Evolutionary conservation across 345 rosid genomes (phyloP).

Genomic region (Euphorbia lathyris): DNA sequence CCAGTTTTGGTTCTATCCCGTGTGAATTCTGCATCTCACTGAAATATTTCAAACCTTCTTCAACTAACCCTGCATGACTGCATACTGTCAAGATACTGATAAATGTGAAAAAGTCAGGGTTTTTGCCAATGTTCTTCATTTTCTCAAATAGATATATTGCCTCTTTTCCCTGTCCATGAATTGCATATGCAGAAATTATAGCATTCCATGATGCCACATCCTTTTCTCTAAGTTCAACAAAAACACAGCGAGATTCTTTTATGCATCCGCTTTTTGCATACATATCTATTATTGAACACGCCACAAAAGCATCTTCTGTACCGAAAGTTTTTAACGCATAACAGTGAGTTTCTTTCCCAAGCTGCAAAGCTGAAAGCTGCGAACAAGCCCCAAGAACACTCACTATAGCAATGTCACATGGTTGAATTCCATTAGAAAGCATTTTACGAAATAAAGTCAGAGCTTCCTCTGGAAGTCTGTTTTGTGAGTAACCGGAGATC

Average conservation of each 20-base stretch:
- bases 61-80: constrained; percentile 50
- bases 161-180: constrained; percentile 21
- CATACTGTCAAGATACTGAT: constrained; percentile 59
- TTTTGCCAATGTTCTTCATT: constrained; percentile 28
- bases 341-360: constrained; percentile 61
- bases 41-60: constrained; percentile 54
- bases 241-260: constrained; percentile 17
- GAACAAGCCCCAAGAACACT: constrained; percentile 53
- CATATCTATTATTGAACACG: constrained; percentile 24
- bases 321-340: constrained; percentile 42
- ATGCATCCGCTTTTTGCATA: constrained; percentile 29
- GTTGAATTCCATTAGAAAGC: constrained; percentile 39
- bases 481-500: constrained; percentile 53
- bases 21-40: constrained; percentile 37
- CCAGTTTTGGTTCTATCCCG: constrained; percentile 44
- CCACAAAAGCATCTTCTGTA: constrained; percentile 24
- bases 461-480: constrained; percentile 46
- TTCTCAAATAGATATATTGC: constrained; percentile 10
- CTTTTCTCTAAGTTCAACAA: constrained; percentile 6
- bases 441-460: constrained; percentile 44
- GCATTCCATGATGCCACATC: constrained; percentile 23
- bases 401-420: constrained; percentile 39
- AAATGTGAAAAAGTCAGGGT: constrained; percentile 56
- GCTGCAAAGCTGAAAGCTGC: constrained; percentile 46
- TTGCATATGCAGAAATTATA: constrained; percentile 20